Base-by-base conservation (phyloP, 768 basidiomycete genomes). In the Serpula lacrymans region DNA sequence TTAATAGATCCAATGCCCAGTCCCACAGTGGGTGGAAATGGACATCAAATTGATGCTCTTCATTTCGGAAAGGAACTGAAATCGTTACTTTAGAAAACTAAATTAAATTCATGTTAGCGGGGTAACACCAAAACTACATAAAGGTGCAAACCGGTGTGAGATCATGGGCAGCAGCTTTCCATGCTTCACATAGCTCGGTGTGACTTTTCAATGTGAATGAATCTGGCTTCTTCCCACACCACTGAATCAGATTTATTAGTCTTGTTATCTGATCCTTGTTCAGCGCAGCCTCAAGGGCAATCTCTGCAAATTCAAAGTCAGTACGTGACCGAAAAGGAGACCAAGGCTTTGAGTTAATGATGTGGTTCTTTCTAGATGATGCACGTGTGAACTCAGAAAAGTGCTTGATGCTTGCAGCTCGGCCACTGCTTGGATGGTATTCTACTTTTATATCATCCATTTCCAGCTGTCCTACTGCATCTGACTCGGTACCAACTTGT, bases 231-330 rank as follows among this genome's bases (percentile, higher is more conserved):
- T 36, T 41, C 0, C 28, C 29, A 12, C 43, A 41, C 6, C 30
- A 25, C 4, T 50, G 36, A 11, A 59, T 14, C 4, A 64, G 37
- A 10, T 37, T 36, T 20, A 64, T 42, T 2, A 62, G 41, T 10
- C 10, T 14, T 16, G 51, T 47, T 0, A 47, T 49, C 41, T 55
- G 44, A 1, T 33, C 28, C 18, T 51, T 23, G 17, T 45, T 60
- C 13, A 63, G 47, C 10, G 45, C 33, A 13, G 47, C 46, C 14
- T 59, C 45, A 1, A 57, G 47, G 1, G 48, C 47, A 17, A 64
- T 34, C 25, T 62, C 50, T 0, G 53, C 51, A 39, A 68, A 49
- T 21, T 60, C 51, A 43, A 66, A 67, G 35, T 68, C 58, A 7
- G 52, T 20, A 5, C 43, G 42, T 1, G 53, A 54, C 4, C 25